Percentiles rank a stretch among this genome's conserved stretches.
Conservation (phyloP, 2,329 filamentous ascomycete species). For the Falciphora oryzae region DNA sequence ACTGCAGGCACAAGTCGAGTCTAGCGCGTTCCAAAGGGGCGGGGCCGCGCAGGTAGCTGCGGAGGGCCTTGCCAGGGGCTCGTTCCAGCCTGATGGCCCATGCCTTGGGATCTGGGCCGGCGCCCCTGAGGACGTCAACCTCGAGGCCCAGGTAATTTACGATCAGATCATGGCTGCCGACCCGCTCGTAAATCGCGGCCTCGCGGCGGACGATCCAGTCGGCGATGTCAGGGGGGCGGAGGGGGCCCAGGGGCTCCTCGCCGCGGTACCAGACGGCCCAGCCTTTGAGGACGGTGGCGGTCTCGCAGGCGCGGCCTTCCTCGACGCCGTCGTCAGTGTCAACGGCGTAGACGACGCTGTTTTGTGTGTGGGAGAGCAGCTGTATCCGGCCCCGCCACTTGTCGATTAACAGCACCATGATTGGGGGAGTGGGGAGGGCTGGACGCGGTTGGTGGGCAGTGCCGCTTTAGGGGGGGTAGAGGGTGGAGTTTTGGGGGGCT, state of each 20-base stretch:
- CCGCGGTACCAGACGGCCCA: neutral
- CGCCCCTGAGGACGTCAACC: neutral
- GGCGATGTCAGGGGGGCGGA: neutral
- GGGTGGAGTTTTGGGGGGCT: neutral
- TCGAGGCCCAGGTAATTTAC: neutral
- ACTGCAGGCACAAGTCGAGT: neutral
- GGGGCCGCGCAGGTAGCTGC: neutral
- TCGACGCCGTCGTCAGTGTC: neutral
- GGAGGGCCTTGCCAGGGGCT: neutral
- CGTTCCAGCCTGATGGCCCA: neutral
- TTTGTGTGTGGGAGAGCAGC: neutral
- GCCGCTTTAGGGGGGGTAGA: neutral
- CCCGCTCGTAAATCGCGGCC: neutral
- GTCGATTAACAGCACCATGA: neutral
- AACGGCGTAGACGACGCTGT: neutral
- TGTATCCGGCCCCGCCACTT: neutral
- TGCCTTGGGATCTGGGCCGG: neutral
- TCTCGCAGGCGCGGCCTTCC: neutral
- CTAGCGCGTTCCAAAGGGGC: neutral
- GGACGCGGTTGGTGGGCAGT: neutral
- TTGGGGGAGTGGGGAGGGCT: neutral
- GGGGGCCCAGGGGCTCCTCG: neutral
- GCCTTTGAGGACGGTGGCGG: neutral
- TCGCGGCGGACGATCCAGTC: slow-evolving; percentile 3
- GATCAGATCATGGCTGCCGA: neutral